Conservation (phyloP, 164 flowering plant genomes). For the Berberis thunbergii region DNA sequence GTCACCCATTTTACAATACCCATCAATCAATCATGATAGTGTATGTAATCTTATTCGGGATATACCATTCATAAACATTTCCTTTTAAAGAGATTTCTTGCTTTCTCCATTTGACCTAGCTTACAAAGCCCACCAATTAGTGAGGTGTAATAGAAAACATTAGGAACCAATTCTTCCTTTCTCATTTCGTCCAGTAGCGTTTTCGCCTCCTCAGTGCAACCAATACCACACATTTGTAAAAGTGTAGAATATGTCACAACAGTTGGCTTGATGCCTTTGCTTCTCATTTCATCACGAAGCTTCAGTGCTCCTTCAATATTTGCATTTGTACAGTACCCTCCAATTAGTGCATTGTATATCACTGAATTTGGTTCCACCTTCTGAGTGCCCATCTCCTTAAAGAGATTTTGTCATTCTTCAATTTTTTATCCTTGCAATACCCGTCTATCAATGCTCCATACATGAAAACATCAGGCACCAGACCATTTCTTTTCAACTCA, state of each 20-base stretch:
- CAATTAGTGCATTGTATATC: conserved; percentile 34
- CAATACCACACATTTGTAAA: conserved; percentile 39
- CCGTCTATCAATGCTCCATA: conserved; percentile 55
- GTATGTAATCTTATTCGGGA: background rate
- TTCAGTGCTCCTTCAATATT: conserved; percentile 36
- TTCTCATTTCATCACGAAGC: conserved; percentile 53
- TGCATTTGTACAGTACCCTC: conserved; percentile 19
- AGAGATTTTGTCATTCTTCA: conserved; percentile 41
- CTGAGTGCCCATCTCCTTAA: conserved; percentile 29
- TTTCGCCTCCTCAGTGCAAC: conserved; percentile 43
- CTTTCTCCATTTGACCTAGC: conserved; percentile 56
- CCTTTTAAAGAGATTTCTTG: conserved; percentile 24
- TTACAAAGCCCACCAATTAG: conserved; percentile 55
- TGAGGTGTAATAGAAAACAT: conserved; percentile 25
- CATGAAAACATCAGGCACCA: conserved; percentile 37
- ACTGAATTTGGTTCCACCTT: conserved; percentile 43
- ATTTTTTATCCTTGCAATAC: conserved; percentile 43
- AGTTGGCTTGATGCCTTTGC: conserved; percentile 42
- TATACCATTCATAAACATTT: conserved; percentile 40
- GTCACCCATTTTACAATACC: no score
- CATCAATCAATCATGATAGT: no score
- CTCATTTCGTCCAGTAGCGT: conserved; percentile 47
- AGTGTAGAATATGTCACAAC: conserved; percentile 49
- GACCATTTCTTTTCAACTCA: conserved; percentile 34
- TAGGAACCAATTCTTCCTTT: conserved; percentile 39